phyloP scores from a whole-genome alignment of 208 protist genomes.

The Trypanosoma boissoni region DNA sequence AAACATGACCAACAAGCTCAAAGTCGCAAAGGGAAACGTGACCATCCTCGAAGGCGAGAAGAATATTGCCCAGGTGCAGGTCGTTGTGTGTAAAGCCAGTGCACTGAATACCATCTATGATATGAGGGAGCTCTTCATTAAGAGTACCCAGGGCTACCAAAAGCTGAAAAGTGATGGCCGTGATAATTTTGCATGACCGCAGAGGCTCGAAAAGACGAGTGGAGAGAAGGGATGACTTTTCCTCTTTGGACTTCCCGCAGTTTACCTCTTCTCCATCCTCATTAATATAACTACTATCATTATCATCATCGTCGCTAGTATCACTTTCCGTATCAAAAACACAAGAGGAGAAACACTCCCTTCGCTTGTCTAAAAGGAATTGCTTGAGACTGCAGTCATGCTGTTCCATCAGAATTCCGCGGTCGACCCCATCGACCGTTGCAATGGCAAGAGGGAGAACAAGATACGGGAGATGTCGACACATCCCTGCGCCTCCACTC shows the following conservation, averaged over 20 bases:
- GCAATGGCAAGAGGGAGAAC: conserved; percentile 66
- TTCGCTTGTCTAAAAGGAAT: conserved; percentile 29
- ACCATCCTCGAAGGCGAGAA: conserved; percentile 37
- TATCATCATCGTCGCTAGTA: not conserved
- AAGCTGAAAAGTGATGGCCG: conserved; percentile 64
- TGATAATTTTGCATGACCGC: conserved; percentile 34
- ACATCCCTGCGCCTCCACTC: conserved; percentile 8
- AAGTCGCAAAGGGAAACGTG: conserved; percentile 80
- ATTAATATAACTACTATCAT: not conserved
- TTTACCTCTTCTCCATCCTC: not conserved
- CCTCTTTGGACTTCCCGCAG: not conserved
- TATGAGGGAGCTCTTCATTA: conserved; percentile 57
- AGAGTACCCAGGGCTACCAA: conserved; percentile 48
- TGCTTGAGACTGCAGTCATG: conserved; percentile 69
- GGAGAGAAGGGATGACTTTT: conserved; percentile 18
- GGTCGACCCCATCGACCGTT: conserved; percentile 25
- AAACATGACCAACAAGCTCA: conserved; percentile 62
- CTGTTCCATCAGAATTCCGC: conserved; percentile 68
- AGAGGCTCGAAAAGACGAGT: conserved; percentile 37
- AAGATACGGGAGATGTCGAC: conserved; percentile 36
- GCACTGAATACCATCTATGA: conserved; percentile 16
- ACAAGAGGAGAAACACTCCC: not conserved
- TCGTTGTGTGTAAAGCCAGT: conserved; percentile 81
- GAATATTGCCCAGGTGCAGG: conserved; percentile 79
- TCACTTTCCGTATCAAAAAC: not conserved